Conservation (phyloP, 805 yeast genomes). For the Starmerella tilneyi region DNA sequence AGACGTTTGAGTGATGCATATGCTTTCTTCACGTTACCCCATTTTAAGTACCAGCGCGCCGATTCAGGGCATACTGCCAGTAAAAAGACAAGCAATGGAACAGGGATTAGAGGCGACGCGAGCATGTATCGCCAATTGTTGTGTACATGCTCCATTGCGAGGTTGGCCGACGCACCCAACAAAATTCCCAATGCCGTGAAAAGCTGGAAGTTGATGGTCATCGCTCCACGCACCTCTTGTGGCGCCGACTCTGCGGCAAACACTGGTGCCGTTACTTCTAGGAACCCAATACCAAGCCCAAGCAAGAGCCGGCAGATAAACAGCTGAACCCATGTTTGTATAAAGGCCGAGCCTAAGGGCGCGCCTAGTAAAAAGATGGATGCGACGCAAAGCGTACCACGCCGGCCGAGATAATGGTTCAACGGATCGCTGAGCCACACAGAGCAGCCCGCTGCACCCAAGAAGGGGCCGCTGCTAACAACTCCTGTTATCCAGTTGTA, state of each 20-base stretch:
- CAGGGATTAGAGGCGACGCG: conserved; percentile 46
- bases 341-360: conserved; percentile 50
- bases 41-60: conserved; percentile 58
- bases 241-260: conserved; percentile 56
- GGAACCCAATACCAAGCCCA: conserved; percentile 58
- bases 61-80: conserved; percentile 56
- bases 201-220: conserved; percentile 64
- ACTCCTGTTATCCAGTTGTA: conserved; percentile 44
- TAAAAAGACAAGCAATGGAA: conserved; percentile 46
- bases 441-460: conserved; percentile 40
- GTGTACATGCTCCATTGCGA: conserved; percentile 32
- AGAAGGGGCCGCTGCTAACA: conserved; percentile 55
- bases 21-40: conserved; percentile 42
- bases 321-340: conserved; percentile 51
- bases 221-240: conserved; percentile 49
- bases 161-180: conserved; percentile 40
- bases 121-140: conserved; percentile 57
- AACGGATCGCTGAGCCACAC: conserved; percentile 42
- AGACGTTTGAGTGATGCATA: conserved; percentile 40
- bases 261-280: conserved; percentile 59
- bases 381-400: conserved; percentile 32
- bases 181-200: conserved; percentile 67
- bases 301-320: conserved; percentile 49
- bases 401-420: conserved; percentile 47
- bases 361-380: conserved; percentile 51